Conservation (phyloP, 768 basidiomycete species). For the Gelatoporia subvermispora region DNA sequence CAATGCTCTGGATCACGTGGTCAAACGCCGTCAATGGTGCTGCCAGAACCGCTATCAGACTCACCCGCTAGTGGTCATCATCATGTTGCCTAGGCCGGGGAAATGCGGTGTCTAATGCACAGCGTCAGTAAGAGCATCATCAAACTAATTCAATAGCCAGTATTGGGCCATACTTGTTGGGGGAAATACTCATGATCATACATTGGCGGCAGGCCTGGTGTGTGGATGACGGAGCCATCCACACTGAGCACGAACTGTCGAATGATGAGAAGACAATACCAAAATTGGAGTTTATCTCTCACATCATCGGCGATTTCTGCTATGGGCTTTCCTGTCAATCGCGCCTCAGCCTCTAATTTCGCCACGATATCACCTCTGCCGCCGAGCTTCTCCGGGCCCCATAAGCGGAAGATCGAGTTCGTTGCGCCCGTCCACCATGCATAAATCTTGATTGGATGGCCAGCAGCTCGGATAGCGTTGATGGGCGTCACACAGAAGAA, state of each 20-base stretch:
- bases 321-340: not conserved
- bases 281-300: not conserved
- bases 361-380: conserved; percentile 6
- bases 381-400: conserved; percentile 8
- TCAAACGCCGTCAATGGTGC: too few relatives aligned
- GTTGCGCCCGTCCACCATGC: conserved; percentile 7
- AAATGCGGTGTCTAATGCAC: not conserved
- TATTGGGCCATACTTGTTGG: conserved; percentile 11
- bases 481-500: conserved; percentile 3
- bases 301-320: conserved; percentile 3
- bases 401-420: conserved; percentile 1
- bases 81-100: too few relatives aligned
- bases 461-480: conserved; percentile 3
- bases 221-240: conserved; percentile 6
- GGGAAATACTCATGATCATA: conserved; percentile 17
- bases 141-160: too few relatives aligned
- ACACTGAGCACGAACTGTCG: not conserved
- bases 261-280: too few relatives aligned
- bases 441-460: conserved; percentile 6
- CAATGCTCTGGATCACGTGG: conserved; percentile 5
- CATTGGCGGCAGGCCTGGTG: conserved; percentile 18
- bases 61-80: too few relatives aligned
- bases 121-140: not conserved
- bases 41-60: too few relatives aligned
- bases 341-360: conserved; percentile 3